Evolutionary conservation across 2,329 filamentous ascomycete genomes (phyloP).

Genomic region (Fusarium drepaniforme): DNA sequence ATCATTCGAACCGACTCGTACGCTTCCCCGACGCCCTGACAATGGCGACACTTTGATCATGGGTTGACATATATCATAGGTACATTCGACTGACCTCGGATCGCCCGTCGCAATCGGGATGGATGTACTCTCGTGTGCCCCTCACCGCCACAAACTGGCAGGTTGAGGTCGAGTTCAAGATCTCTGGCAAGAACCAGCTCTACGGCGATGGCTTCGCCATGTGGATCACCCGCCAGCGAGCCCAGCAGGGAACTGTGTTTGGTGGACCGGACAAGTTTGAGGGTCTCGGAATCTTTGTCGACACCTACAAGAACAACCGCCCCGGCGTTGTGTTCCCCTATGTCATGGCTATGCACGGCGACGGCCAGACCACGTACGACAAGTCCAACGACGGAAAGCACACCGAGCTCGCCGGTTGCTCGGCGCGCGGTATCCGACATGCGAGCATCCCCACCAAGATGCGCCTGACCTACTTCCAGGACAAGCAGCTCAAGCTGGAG

Average conservation of each 20-base stretch:
- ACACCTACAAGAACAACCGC: conserved; percentile 99
- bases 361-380: conserved; percentile 90
- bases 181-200: conserved; percentile 88
- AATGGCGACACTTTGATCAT: conserved; percentile 19
- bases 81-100: conserved; percentile 95
- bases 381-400: conserved; percentile 94
- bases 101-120: conserved; percentile 89
- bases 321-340: conserved; percentile 96
- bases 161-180: conserved; percentile 95
- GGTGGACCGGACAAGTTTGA: conserved; percentile 91
- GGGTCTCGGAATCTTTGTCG: conserved; percentile 94
- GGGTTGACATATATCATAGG: conserved; percentile 58
- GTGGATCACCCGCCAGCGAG: conserved; percentile 97
- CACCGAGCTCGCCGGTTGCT: conserved; percentile 94
- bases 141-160: conserved; percentile 99
- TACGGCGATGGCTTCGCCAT: conserved; percentile 98
- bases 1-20: conserved; percentile 81
- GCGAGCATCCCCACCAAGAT: conserved; percentile 84
- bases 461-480: conserved; percentile 94
- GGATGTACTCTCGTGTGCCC: conserved; percentile 93
- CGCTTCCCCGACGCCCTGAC: conserved; percentile 45
- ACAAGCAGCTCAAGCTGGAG: conserved; percentile 90
- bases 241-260: conserved; percentile 84
- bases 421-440: conserved; percentile 90
- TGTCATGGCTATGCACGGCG: conserved; percentile 98